A percentile compares a stretch with the other conserved stretches of the same genome.
Evolutionary conservation across 1,284 basidiomycete genomes (phyloP).

Genomic region (Farysia itapuensis): DNA sequence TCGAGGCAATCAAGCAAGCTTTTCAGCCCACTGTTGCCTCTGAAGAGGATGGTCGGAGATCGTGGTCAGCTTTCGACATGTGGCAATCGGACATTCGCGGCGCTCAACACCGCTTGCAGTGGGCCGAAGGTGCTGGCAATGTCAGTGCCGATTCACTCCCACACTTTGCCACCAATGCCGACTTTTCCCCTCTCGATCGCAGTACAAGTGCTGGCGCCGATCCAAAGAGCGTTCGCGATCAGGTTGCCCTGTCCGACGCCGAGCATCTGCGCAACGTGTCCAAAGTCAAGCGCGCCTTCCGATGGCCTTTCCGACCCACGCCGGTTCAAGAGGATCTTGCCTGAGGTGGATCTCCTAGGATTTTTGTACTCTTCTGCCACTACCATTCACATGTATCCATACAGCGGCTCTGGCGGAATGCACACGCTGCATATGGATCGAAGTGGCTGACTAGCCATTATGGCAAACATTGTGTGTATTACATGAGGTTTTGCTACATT

Average conservation of each 20-base stretch:
- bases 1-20: constrained; percentile 44
- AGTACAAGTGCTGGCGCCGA: constrained; percentile 16
- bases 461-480: too few species aligned
- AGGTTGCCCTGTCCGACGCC: constrained; percentile 2
- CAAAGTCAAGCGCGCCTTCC: constrained; percentile 39
- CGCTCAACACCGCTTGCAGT: constrained; percentile 10
- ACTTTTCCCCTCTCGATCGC: constrained; percentile 30
- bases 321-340: constrained; percentile 28
- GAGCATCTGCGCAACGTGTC: constrained; percentile 22
- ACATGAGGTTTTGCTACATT: too few species aligned
- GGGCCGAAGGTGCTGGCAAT: constrained; percentile 15
- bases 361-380: too few species aligned
- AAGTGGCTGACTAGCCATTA: too few species aligned
- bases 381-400: too few species aligned
- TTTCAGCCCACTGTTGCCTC: constrained; percentile 38
- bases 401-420: too few species aligned
- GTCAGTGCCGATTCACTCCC: constrained; percentile 33
- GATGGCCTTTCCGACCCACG: constrained; percentile 37
- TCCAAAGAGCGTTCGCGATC: neutral
- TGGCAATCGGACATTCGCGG: constrained; percentile 39
- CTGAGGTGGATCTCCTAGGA: too few species aligned
- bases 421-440: too few species aligned
- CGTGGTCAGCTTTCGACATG: constrained; percentile 48
- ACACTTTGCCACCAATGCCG: constrained; percentile 8
- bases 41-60: constrained; percentile 45